Conservation (phyloP, 2,329 filamentous ascomycete genomes). For the Penicillium rolfsii region DNA sequence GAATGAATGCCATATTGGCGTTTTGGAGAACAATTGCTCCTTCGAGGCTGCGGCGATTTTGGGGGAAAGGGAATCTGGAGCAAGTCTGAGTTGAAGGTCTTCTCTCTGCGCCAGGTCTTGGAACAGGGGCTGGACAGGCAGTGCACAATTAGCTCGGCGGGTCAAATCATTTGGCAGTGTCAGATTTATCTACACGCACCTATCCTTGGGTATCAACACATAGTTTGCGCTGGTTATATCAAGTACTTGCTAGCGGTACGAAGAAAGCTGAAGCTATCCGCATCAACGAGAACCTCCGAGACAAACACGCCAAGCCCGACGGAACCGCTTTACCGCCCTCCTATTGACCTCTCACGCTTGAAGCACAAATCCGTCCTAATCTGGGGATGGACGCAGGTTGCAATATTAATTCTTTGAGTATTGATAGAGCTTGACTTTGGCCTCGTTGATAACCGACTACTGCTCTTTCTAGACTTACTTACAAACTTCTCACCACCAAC, state of each 20-base stretch:
- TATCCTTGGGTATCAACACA: slow-evolving; percentile 12
- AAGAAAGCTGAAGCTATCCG: slow-evolving; percentile 24
- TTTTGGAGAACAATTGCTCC: neutral
- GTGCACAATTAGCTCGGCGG: neutral
- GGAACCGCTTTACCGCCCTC: neutral
- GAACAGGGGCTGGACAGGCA: neutral
- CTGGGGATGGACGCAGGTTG: neutral
- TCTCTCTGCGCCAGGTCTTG: slow-evolving; percentile 2
- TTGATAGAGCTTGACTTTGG: too few relatives aligned
- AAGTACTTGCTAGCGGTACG: slow-evolving; percentile 4
- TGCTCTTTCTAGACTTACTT: too few relatives aligned
- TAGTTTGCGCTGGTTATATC: slow-evolving; percentile 1
- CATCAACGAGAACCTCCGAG: slow-evolving; percentile 18
- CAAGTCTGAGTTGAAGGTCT: slow-evolving; percentile 2
- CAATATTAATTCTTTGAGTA: neutral
- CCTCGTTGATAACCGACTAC: too few relatives aligned
- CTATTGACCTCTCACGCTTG: neutral
- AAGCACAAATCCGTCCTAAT: neutral
- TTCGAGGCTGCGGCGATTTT: neutral
- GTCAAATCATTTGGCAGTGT: neutral
- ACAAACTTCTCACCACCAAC: too few relatives aligned
- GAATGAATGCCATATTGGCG: slow-evolving; percentile 20
- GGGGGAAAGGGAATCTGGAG: neutral
- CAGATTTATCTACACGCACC: neutral
- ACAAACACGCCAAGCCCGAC: slow-evolving; percentile 26